These are phyloP conservation scores for Geotrichum fermentans DNA, from an alignment of 1,139 yeast species.

Conservation along the genomic window DNA sequence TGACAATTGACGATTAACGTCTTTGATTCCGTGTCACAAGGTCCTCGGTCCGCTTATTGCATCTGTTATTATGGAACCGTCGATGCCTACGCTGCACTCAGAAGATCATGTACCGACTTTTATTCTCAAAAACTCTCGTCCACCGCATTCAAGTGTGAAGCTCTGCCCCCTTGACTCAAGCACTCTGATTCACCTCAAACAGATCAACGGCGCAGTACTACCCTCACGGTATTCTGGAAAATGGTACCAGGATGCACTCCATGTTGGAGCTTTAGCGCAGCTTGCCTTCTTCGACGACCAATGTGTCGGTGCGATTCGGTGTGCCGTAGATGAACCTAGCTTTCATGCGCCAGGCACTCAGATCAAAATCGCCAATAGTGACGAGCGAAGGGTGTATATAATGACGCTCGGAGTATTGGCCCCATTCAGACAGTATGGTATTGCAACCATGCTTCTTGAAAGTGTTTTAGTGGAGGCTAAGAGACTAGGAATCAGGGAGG, in stretches of 20 bases:
- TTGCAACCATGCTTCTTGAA: slow-evolving; percentile 56
- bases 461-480: slow-evolving; percentile 54
- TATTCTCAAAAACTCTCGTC: background rate
- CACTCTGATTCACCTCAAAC: slow-evolving; percentile 43
- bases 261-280: slow-evolving; percentile 33
- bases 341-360: slow-evolving; percentile 13
- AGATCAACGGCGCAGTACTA: slow-evolving; percentile 44
- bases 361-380: background rate
- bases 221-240: slow-evolving; percentile 46
- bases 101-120: too few relatives aligned
- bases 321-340: slow-evolving; percentile 37
- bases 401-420: slow-evolving; percentile 63
- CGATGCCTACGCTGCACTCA: too few relatives aligned
- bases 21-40: too few relatives aligned
- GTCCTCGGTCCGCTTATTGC: too few relatives aligned
- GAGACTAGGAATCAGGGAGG: slow-evolving; percentile 49
- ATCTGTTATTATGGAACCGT: too few relatives aligned
- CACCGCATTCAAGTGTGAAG: background rate
- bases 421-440: slow-evolving; percentile 55
- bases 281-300: slow-evolving; percentile 11
- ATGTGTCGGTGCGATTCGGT: slow-evolving; percentile 61
- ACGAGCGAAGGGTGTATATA: slow-evolving; percentile 47
- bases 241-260: slow-evolving; percentile 48
- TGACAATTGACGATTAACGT: too few relatives aligned
- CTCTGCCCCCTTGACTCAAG: background rate